Percentiles rank a stretch among this genome's conserved stretches.
Conservation (phyloP, 169 alveolate genomes). For the Babesia gibsoni region DNA sequence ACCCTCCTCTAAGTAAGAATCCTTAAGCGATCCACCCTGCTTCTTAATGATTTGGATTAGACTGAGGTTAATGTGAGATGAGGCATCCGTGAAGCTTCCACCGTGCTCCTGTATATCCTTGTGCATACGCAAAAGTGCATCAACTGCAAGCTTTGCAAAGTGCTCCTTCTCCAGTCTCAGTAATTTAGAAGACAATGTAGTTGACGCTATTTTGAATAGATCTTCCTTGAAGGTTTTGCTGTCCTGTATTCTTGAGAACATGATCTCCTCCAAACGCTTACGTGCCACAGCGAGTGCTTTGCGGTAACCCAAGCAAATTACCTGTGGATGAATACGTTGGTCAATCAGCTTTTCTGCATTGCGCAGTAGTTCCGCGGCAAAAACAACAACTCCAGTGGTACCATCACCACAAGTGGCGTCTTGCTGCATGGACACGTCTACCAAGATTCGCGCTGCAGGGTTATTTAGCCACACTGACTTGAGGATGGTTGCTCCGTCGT, state of each 20-base stretch:
- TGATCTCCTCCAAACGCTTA: slow-evolving; percentile 79
- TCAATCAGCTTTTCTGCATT: slow-evolving; percentile 96
- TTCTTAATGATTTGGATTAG: slow-evolving; percentile 92
- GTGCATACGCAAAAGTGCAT: slow-evolving; percentile 94
- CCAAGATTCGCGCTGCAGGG: slow-evolving; percentile 98
- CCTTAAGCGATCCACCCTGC: slow-evolving; percentile 96
- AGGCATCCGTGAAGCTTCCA: slow-evolving; percentile 39
- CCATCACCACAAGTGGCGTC: slow-evolving; percentile 93
- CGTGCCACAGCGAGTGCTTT: slow-evolving; percentile 90
- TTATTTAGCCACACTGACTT: slow-evolving; percentile 97
- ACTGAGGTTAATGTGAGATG: slow-evolving; percentile 80
- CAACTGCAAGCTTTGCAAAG: slow-evolving; percentile 95
- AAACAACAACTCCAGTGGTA: slow-evolving; percentile 97
- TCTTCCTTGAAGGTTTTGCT: slow-evolving; percentile 85
- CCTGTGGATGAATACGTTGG: slow-evolving; percentile 96
- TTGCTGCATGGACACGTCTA: slow-evolving; percentile 90
- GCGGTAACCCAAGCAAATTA: slow-evolving; percentile 86
- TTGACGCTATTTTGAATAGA: slow-evolving; percentile 93
- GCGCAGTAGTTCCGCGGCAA: slow-evolving; percentile 98
- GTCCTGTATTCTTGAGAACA: slow-evolving; percentile 81
- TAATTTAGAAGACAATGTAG: slow-evolving; percentile 97
- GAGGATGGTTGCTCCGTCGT: slow-evolving; percentile 99
- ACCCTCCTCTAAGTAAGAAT: slow-evolving; percentile 98
- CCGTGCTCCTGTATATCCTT: slow-evolving; percentile 70
- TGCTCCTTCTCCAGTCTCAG: slow-evolving; percentile 93